phyloP scores from a whole-genome alignment of 257 asterid species.

The Osmanthus fragrans region DNA sequence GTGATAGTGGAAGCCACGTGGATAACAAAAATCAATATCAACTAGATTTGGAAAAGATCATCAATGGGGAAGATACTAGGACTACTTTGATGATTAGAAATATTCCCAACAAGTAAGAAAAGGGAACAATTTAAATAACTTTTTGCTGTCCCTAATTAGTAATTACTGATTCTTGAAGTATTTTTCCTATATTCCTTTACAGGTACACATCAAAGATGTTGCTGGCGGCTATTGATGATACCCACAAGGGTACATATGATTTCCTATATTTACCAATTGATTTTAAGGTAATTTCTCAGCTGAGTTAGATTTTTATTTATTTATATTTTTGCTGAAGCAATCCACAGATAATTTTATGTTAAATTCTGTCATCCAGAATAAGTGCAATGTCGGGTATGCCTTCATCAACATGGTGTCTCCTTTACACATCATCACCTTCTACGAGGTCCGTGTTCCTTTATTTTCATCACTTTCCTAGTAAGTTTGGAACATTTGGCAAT shows the following conservation, averaged over 20 bases:
- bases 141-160: slow-evolving; percentile 12
- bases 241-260: slow-evolving; percentile 87
- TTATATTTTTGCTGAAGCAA: slow-evolving; percentile 17
- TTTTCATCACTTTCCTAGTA: background rate
- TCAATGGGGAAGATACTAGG: slow-evolving; percentile 76
- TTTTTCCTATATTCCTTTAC: slow-evolving; percentile 14
- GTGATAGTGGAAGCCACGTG: slow-evolving; percentile 61
- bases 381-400: slow-evolving; percentile 98
- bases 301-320: background rate
- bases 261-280: slow-evolving; percentile 95
- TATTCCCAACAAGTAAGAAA: slow-evolving; percentile 95
- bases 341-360: background rate
- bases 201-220: slow-evolving; percentile 99
- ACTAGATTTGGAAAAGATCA: slow-evolving; percentile 84
- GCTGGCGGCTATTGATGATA: slow-evolving; percentile 84
- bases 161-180: slow-evolving; percentile 12
- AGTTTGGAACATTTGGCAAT: background rate
- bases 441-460: slow-evolving; percentile 56
- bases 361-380: slow-evolving; percentile 60
- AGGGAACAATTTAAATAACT: background rate
- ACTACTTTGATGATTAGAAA: slow-evolving; percentile 94
- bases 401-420: slow-evolving; percentile 96
- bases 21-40: slow-evolving; percentile 82
- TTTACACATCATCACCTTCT: slow-evolving; percentile 68
- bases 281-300: slow-evolving; percentile 65